A percentile compares a stretch with the other conserved stretches of the same genome.
Evolutionary conservation across 2,329 filamentous ascomycete genomes (phyloP).

Genomic region (Trichoderma brevicompactum): DNA sequence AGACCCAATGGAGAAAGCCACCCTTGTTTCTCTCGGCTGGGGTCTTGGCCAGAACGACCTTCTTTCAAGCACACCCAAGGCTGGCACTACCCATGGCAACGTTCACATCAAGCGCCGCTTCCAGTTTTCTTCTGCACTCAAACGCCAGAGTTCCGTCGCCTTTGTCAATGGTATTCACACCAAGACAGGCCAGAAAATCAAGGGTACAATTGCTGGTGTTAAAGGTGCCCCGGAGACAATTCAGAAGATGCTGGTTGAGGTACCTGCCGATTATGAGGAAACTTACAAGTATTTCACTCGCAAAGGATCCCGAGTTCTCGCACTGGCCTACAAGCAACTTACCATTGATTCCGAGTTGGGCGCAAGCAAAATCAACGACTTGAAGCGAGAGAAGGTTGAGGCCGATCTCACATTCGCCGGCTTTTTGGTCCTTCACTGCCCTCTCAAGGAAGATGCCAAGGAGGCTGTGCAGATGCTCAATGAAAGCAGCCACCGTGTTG

Average conservation of each 20-base stretch:
- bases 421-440: conserved; percentile 93
- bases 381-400: conserved; percentile 93
- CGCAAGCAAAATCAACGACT: conserved; percentile 83
- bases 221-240: conserved; percentile 99
- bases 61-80: conserved; percentile 64
- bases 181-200: conserved; percentile 74
- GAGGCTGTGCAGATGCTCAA: conserved; percentile 95
- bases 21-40: conserved; percentile 87
- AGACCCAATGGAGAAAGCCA: conserved; percentile 99
- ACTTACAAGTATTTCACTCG: conserved; percentile 98
- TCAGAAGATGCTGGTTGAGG: conserved; percentile 82
- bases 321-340: conserved; percentile 91
- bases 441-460: conserved; percentile 94
- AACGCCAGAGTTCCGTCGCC: conserved; percentile 93
- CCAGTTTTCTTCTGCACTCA: conserved; percentile 96
- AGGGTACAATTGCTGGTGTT: conserved; percentile 89
- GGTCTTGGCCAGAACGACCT: conserved; percentile 86
- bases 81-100: conserved; percentile 58
- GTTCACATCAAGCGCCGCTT: conserved; percentile 97
- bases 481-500: conserved; percentile 95
- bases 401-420: conserved; percentile 84
- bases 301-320: conserved; percentile 91
- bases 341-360: conserved; percentile 81
- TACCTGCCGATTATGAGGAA: conserved; percentile 90
- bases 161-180: conserved; percentile 75